These are phyloP conservation scores for Onygena corvina DNA, from an alignment of 2,329 filamentous ascomycete genomes.

Conservation along the genomic window DNA sequence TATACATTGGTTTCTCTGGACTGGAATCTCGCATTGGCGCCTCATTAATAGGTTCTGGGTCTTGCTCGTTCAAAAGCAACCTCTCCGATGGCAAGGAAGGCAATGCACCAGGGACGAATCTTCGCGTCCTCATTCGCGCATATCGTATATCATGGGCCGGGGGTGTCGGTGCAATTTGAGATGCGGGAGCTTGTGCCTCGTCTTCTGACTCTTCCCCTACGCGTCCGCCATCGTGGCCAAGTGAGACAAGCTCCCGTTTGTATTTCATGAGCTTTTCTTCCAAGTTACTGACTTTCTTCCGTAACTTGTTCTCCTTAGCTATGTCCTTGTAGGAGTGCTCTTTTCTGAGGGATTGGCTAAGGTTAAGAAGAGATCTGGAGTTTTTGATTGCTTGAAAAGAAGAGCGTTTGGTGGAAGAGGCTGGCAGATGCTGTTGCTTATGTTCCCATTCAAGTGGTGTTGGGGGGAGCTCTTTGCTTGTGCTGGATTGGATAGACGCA, in stretches of 20 bases:
- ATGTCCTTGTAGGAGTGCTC: constrained; percentile 46
- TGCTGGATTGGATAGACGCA: background rate
- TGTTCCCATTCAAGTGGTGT: background rate
- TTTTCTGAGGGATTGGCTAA: constrained; percentile 27
- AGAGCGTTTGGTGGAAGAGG: constrained; percentile 1
- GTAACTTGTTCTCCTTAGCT: constrained; percentile 44
- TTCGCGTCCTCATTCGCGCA: constrained; percentile 21
- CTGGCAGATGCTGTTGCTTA: background rate
- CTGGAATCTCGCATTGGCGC: background rate
- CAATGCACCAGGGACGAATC: constrained; percentile 34
- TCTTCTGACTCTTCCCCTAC: constrained; percentile 21
- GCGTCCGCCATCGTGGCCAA: background rate
- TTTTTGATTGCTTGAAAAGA: background rate
- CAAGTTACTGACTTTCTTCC: constrained; percentile 49
- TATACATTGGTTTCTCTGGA: constrained; percentile 1
- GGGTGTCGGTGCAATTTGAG: constrained; percentile 16
- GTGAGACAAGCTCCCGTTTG: constrained; percentile 38
- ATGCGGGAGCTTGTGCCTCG: constrained; percentile 16
- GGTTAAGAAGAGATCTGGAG: background rate
- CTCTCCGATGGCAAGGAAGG: constrained; percentile 37
- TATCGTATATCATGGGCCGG: constrained; percentile 12
- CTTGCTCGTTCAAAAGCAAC: constrained; percentile 23
- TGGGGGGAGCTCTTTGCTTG: constrained; percentile 1
- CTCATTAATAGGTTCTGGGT: background rate
- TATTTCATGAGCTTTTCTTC: constrained; percentile 47